These are phyloP conservation scores for Allantophomopsis lycopodina DNA, from an alignment of 2,329 filamentous ascomycete species.

Conservation along the genomic window DNA sequence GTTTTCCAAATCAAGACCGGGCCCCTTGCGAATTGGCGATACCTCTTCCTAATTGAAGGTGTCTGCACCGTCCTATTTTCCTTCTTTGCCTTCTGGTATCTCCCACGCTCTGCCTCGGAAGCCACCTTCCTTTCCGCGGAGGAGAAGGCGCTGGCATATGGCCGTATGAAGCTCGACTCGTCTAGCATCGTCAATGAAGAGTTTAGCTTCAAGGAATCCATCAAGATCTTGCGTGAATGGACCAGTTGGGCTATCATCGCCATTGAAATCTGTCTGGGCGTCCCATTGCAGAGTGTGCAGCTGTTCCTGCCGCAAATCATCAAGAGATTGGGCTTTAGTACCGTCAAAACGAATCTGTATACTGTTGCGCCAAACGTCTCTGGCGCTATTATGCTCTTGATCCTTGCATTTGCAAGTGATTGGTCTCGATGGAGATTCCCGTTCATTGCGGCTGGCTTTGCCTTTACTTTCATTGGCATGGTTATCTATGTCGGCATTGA, in stretches of 20 bases:
- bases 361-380: conserved; percentile 66
- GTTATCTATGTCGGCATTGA: conserved; percentile 62
- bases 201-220: conserved; percentile 15
- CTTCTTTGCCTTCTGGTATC: conserved; percentile 42
- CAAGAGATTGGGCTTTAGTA: conserved; percentile 26
- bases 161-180: conserved; percentile 63
- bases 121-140: conserved; percentile 51
- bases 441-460: conserved; percentile 53
- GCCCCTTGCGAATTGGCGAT: conserved; percentile 40
- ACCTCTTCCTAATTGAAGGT: conserved; percentile 45
- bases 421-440: conserved; percentile 29
- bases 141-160: conserved; percentile 55
- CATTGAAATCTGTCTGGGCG: conserved; percentile 39
- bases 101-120: conserved; percentile 49
- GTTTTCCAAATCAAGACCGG: conserved; percentile 28
- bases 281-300: conserved; percentile 35
- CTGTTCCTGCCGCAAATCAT: conserved; percentile 39
- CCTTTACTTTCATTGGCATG: conserved; percentile 60
- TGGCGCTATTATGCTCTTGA: conserved; percentile 54
- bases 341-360: conserved; percentile 56
- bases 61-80: conserved; percentile 1
- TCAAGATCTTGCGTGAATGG: conserved; percentile 23
- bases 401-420: conserved; percentile 58
- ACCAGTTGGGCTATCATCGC: conserved; percentile 34
- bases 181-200: conserved; percentile 41